Conservation (phyloP, 2,329 filamentous ascomycete genomes). For the Elsinoe ampelina region DNA sequence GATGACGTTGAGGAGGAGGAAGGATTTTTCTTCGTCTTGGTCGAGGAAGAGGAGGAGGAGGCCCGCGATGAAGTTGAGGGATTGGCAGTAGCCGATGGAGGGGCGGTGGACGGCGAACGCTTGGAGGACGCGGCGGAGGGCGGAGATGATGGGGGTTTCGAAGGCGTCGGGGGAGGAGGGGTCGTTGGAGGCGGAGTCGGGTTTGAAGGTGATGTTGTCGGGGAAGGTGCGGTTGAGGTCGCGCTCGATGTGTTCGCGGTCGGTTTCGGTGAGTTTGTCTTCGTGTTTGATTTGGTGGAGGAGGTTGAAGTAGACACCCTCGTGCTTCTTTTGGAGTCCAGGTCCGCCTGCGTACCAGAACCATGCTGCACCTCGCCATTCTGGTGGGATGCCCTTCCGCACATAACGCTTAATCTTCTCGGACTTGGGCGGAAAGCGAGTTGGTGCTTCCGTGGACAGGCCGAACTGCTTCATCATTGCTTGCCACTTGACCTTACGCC, state of each 20-base stretch:
- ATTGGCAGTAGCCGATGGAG: constrained; percentile 89
- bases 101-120: constrained; percentile 89
- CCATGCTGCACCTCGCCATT: constrained; percentile 93
- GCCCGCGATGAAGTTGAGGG: constrained; percentile 87
- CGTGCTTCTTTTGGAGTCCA: constrained; percentile 63
- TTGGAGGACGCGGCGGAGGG: constrained; percentile 74
- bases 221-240: constrained; percentile 91
- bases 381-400: constrained; percentile 84
- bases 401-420: constrained; percentile 83
- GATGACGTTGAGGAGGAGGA: constrained; percentile 88
- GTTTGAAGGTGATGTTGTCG: constrained; percentile 85
- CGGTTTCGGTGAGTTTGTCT: constrained; percentile 52
- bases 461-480: constrained; percentile 38
- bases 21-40: constrained; percentile 77
- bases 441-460: constrained; percentile 56
- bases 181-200: constrained; percentile 34
- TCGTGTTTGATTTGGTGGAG: constrained; percentile 56
- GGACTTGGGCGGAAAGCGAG: constrained; percentile 68
- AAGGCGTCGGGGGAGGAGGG: constrained; percentile 25
- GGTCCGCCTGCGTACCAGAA: constrained; percentile 92
- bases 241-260: constrained; percentile 84
- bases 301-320: constrained; percentile 65
- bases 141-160: constrained; percentile 71
- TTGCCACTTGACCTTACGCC: constrained; percentile 74
- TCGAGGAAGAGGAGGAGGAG: constrained; percentile 77